phyloP scores from a whole-genome alignment of 345 rosid species.

The Psidium guajava region DNA sequence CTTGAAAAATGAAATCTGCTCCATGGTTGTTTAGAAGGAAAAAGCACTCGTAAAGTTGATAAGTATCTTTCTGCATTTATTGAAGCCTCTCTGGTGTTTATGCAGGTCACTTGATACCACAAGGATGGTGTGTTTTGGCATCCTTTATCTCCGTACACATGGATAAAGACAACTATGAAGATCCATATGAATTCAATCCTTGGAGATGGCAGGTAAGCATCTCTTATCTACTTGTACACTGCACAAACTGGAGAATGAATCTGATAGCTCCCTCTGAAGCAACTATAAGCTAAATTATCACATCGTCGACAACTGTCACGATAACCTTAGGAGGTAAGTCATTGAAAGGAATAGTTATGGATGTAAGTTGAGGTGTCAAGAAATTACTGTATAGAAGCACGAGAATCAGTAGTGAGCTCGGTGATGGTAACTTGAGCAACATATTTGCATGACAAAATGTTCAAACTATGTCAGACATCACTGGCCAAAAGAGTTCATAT shows the following conservation, averaged over 20 bases:
- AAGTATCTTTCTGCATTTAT: not conserved
- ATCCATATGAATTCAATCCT: conserved; percentile 77
- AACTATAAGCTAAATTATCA: not conserved
- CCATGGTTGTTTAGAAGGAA: not conserved
- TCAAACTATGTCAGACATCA: not conserved
- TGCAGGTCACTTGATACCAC: conserved; percentile 76
- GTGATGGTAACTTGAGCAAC: not conserved
- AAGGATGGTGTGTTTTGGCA: conserved; percentile 92
- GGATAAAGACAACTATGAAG: conserved; percentile 66
- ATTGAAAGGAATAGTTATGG: not conserved
- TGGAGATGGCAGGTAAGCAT: conserved; percentile 91
- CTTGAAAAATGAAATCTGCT: not conserved
- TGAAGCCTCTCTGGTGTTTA: conserved; percentile 2
- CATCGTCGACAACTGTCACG: not conserved
- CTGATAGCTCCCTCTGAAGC: not conserved
- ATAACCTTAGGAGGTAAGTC: not conserved
- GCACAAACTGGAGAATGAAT: not conserved
- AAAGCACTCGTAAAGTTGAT: not conserved
- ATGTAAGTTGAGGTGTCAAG: not conserved
- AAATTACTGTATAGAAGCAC: not conserved
- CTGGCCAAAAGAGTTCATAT: not conserved
- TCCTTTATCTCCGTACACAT: conserved; percentile 85
- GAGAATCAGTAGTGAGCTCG: not conserved
- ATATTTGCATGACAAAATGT: not conserved
- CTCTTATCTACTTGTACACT: not conserved